Percentiles rank a stretch among this genome's conserved stretches.
These are phyloP conservation scores for Suillus paluster DNA, from an alignment of 768 basidiomycete genomes.

Conservation along the genomic window DNA sequence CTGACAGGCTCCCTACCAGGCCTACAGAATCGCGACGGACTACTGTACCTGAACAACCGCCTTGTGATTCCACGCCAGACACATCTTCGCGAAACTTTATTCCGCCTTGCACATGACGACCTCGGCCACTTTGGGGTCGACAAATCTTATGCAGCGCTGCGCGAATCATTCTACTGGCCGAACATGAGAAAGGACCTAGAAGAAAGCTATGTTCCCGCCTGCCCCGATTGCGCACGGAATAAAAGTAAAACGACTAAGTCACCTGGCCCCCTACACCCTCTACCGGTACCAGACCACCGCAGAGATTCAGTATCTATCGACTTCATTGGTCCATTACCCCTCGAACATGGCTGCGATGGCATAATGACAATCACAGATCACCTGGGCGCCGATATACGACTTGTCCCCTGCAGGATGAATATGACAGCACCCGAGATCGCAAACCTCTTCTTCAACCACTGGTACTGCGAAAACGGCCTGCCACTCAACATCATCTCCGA, in stretches of 20 bases:
- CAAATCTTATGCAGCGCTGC: constrained; percentile 19
- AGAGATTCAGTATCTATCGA: constrained; percentile 30
- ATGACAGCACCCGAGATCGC: constrained; percentile 26
- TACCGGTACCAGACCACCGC: constrained; percentile 2
- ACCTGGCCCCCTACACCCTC: constrained; percentile 21
- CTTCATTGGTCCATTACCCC: constrained; percentile 38
- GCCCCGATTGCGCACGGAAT: constrained; percentile 26
- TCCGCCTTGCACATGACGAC: constrained; percentile 15
- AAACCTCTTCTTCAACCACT: constrained; percentile 28
- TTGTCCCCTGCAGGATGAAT: constrained; percentile 9
- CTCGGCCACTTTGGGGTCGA: constrained; percentile 16
- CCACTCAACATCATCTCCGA: not conserved
- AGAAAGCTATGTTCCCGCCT: constrained; percentile 27
- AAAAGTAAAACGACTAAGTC: constrained; percentile 31
- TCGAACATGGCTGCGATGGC: constrained; percentile 29
- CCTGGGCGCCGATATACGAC: constrained; percentile 1
- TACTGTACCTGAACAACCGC: constrained; percentile 28
- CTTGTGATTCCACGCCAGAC: constrained; percentile 21
- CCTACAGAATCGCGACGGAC: constrained; percentile 1
- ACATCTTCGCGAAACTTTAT: constrained; percentile 22
- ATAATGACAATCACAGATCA: constrained; percentile 25
- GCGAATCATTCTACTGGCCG: not conserved
- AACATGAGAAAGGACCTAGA: constrained; percentile 25
- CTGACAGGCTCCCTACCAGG: not conserved
- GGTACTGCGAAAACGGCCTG: constrained; percentile 29